These are phyloP conservation scores for Panellus pusillus DNA, from an alignment of 768 basidiomycete species.

Conservation along the genomic window DNA sequence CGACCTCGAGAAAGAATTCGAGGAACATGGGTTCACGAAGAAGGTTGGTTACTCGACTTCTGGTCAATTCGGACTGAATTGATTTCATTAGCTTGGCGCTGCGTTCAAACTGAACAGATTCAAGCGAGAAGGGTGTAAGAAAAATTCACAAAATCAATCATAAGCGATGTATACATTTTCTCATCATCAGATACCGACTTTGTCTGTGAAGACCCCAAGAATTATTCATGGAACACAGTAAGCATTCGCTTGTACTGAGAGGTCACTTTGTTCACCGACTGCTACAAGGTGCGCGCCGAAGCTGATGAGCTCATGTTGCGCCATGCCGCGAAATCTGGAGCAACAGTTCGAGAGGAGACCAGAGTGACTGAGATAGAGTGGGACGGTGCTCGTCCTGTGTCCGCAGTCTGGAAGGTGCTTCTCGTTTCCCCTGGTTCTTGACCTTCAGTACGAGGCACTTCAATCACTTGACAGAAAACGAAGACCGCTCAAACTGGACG, in stretches of 20 bases:
- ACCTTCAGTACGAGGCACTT: too few relatives aligned
- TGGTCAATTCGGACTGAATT: background rate
- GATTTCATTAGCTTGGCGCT: slow-evolving; percentile 48
- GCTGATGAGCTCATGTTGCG: slow-evolving; percentile 57
- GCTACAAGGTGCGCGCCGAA: slow-evolving; percentile 31
- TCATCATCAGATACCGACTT: slow-evolving; percentile 67
- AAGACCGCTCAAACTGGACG: too few relatives aligned
- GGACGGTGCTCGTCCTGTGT: too few relatives aligned
- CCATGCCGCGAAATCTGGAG: slow-evolving; percentile 52
- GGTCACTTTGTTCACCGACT: too few relatives aligned
- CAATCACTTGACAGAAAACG: too few relatives aligned
- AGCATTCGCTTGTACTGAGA: too few relatives aligned
- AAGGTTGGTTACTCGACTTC: slow-evolving; percentile 36
- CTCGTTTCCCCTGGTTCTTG: too few relatives aligned
- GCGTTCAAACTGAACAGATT: slow-evolving; percentile 58
- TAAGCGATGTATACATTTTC: too few relatives aligned
- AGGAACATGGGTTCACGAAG: slow-evolving; percentile 39
- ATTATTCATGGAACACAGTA: slow-evolving; percentile 65
- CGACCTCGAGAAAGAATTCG: slow-evolving; percentile 44
- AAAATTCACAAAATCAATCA: background rate
- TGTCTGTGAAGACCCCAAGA: slow-evolving; percentile 45
- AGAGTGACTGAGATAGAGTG: too few relatives aligned
- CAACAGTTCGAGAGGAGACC: too few relatives aligned
- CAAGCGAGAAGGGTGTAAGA: slow-evolving; percentile 59
- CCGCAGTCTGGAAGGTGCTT: too few relatives aligned